These are phyloP conservation scores for Malassezia restricta DNA, from an alignment of 1,284 basidiomycete species.

Conservation along the genomic window DNA sequence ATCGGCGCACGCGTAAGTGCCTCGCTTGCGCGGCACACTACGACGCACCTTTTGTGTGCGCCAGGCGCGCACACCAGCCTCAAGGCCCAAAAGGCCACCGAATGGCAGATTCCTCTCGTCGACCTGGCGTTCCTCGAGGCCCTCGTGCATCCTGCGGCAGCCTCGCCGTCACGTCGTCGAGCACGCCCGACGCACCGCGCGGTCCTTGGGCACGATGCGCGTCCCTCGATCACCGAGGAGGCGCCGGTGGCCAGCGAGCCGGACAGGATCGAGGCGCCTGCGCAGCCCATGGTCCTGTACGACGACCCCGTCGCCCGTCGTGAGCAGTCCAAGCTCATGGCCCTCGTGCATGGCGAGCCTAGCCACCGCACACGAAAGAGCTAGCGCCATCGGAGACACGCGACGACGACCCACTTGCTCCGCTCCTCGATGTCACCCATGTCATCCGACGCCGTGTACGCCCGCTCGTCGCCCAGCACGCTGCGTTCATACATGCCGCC, in stretches of 20 bases:
- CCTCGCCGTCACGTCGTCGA: not conserved
- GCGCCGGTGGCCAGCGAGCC: no score
- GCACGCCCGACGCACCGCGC: not conserved
- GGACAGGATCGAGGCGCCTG: not conserved
- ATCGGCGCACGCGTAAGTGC: constrained; percentile 19
- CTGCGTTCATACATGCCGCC: constrained; percentile 28
- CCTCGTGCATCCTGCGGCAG: not conserved
- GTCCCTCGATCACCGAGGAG: not conserved
- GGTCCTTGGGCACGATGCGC: not conserved
- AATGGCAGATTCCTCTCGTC: constrained; percentile 10
- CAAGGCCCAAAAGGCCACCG: constrained; percentile 7
- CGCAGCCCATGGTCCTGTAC: constrained; percentile 19
- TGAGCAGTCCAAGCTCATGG: constrained; percentile 20
- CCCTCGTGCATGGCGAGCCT: constrained; percentile 15
- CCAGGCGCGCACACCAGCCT: constrained; percentile 8
- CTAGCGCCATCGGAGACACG: constrained; percentile 20
- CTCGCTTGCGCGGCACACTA: constrained; percentile 15
- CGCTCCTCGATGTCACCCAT: constrained; percentile 38
- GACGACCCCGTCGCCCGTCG: constrained; percentile 25
- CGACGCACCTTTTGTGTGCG: constrained; percentile 24
- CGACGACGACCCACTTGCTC: constrained; percentile 34
- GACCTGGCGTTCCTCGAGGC: constrained; percentile 1
- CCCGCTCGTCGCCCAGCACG: constrained; percentile 18
- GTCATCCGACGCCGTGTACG: constrained; percentile 24
- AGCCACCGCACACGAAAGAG: not conserved